phyloP scores from a whole-genome alignment of 2,329 filamentous ascomycete genomes.

The Arthrinium phaeospermum region DNA sequence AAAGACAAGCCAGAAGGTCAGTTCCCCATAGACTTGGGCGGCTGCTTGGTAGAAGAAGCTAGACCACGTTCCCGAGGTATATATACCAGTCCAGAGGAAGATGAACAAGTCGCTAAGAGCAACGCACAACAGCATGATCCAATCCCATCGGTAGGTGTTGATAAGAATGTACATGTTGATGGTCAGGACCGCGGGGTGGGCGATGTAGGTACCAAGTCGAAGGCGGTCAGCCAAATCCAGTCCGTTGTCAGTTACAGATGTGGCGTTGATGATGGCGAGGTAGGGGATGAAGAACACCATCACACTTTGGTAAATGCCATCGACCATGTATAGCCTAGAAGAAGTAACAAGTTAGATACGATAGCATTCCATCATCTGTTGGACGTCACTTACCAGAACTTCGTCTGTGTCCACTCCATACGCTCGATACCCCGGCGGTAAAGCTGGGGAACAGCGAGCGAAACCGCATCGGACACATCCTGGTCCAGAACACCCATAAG shows the following conservation, averaged over 20 bases:
- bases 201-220: constrained; percentile 87
- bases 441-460: constrained; percentile 90
- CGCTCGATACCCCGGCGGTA: constrained; percentile 96
- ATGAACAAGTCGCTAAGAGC: constrained; percentile 82
- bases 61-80: constrained; percentile 60
- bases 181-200: constrained; percentile 80
- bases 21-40: constrained; percentile 76
- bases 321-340: constrained; percentile 85
- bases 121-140: constrained; percentile 87
- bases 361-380: not conserved
- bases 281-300: constrained; percentile 95
- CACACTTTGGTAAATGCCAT: constrained; percentile 93
- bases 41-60: constrained; percentile 76
- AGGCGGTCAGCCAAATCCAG: constrained; percentile 78
- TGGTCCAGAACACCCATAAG: constrained; percentile 97
- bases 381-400: constrained; percentile 80
- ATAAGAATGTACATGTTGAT: constrained; percentile 95
- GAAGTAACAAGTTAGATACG: constrained; percentile 35
- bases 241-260: constrained; percentile 74
- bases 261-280: constrained; percentile 72
- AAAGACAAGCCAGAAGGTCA: constrained; percentile 87
- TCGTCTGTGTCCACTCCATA: constrained; percentile 92
- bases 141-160: constrained; percentile 98
- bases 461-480: constrained; percentile 93
- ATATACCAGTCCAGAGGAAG: constrained; percentile 96